These are phyloP conservation scores for Carex parvula DNA, from an alignment of 176 grass and related monocot genomes.

Conservation along the genomic window DNA sequence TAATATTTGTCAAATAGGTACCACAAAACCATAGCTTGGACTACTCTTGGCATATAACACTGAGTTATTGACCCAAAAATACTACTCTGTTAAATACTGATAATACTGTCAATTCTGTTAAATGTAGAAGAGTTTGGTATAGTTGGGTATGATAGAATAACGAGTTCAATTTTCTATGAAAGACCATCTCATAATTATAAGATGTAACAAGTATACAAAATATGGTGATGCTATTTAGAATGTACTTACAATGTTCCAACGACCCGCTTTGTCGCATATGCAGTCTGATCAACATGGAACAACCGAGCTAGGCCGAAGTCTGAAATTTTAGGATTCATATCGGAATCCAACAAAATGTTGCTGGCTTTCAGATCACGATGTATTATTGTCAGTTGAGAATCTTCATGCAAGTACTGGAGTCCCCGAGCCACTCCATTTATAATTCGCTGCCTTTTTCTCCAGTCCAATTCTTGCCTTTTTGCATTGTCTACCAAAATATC, in stretches of 20 bases:
- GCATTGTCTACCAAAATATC: conserved; percentile 30
- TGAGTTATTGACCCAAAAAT: background rate
- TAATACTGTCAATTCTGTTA: background rate
- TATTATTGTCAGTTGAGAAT: conserved; percentile 46
- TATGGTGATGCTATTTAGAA: background rate
- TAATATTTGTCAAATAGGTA: too few species aligned
- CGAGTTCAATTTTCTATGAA: background rate
- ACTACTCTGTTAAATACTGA: background rate
- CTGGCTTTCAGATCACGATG: conserved; percentile 69
- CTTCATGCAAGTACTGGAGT: conserved; percentile 53
- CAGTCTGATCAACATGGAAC: conserved; percentile 35
- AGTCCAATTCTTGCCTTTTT: conserved; percentile 31
- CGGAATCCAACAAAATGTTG: conserved; percentile 58
- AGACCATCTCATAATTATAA: background rate
- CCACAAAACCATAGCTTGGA: too few species aligned
- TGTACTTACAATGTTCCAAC: conserved; percentile 66
- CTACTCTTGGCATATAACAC: background rate
- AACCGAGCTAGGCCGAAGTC: conserved; percentile 62
- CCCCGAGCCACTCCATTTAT: conserved; percentile 43
- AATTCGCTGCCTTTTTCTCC: conserved; percentile 36
- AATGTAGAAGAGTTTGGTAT: background rate
- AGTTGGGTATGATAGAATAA: background rate
- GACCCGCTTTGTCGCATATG: conserved; percentile 39
- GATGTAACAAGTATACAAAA: background rate
- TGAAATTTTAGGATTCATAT: conserved; percentile 72